Evolutionary conservation across 805 yeast species (phyloP).

Genomic region (Yarrowia sp.): DNA sequence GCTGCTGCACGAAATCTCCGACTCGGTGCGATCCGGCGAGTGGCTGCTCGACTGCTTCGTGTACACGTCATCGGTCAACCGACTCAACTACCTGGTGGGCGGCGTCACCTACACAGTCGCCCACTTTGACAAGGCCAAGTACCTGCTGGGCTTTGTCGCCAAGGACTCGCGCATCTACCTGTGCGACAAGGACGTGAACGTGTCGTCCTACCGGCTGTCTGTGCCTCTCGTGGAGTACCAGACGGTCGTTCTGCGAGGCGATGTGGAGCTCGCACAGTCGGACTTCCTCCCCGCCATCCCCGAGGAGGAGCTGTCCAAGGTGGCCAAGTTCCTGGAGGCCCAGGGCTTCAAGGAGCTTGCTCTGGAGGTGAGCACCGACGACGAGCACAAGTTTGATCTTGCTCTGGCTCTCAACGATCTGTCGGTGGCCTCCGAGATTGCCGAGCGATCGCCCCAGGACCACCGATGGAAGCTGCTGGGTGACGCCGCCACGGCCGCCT

Average conservation of each 20-base stretch:
- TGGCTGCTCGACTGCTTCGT: slow-evolving; percentile 98
- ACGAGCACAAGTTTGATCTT: slow-evolving; percentile 89
- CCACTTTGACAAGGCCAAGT: slow-evolving; percentile 88
- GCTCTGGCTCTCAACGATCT: slow-evolving; percentile 80
- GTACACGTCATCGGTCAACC: slow-evolving; percentile 83
- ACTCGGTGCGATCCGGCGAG: slow-evolving; percentile 82
- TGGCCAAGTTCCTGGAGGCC: slow-evolving; percentile 91
- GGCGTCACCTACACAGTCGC: slow-evolving; percentile 90
- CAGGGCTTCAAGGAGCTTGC: slow-evolving; percentile 90
- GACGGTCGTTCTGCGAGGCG: slow-evolving; percentile 94
- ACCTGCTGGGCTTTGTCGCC: slow-evolving; percentile 85
- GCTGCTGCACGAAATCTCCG: slow-evolving; percentile 80
- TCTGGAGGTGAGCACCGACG: slow-evolving; percentile 78
- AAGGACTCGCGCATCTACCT: slow-evolving; percentile 89
- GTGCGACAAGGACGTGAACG: slow-evolving; percentile 87
- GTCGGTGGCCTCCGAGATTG: slow-evolving; percentile 71
- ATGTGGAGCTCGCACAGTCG: slow-evolving; percentile 76
- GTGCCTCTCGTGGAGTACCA: slow-evolving; percentile 91
- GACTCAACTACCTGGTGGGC: slow-evolving; percentile 94
- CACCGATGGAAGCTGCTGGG: slow-evolving; percentile 93
- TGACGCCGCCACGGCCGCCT: slow-evolving; percentile 77
- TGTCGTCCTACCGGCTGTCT: slow-evolving; percentile 80
- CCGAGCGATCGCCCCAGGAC: slow-evolving; percentile 56
- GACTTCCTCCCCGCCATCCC: slow-evolving; percentile 64
- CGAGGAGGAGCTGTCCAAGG: slow-evolving; percentile 70